Base-by-base conservation (phyloP, 2,329 filamentous ascomycete species). In the Claviceps maximensis region DNA sequence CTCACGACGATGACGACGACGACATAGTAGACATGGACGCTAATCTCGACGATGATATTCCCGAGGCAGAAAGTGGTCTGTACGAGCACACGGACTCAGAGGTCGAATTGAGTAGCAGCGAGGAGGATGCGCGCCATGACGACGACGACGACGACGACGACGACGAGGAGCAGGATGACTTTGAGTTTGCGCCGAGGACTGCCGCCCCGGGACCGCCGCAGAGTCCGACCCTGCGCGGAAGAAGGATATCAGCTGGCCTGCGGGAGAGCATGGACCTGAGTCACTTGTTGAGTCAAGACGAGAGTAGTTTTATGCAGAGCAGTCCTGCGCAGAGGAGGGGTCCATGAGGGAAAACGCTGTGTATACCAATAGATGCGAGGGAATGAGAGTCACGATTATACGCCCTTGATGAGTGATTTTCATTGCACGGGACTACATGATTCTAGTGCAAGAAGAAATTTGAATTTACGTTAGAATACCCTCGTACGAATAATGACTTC, bases 51-150 rank as follows among this genome's bases (percentile, higher is more conserved):
- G 83, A 81, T 49, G 83, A 85, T 55, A 78, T 88, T 38, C 83
- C 84, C 21, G 82, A 86, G 55, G 81, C 75, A 10, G 78, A 80
- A 61, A 72, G 71, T 61, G 79, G 74, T 27, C 78, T 79, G 59
- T 89, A 88, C 69, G 85, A 89, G 70, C 85, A 89, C 63, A 89
- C 86, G 9, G 86, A 89, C 67, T 85, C 84, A 2, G 85, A 88
- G 58, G 83, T 75, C 9, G 82, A 83, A 50, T 59, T 82, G 50
- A 75, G 68, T 55, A 79, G 74, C 61, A 77, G 74, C 56, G 70
- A 70, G 49, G 68, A 70, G 6, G 53, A 51, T 0, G 50, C 49
- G 10, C 52, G 53, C 12, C 55, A 57, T 0, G 58, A 56, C 15
- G 61, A 59, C 29, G 57, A 56, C 17, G 57, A 55, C 1, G 58